Base-by-base conservation (phyloP, 768 basidiomycete genomes). In the Russula sp. region DNA sequence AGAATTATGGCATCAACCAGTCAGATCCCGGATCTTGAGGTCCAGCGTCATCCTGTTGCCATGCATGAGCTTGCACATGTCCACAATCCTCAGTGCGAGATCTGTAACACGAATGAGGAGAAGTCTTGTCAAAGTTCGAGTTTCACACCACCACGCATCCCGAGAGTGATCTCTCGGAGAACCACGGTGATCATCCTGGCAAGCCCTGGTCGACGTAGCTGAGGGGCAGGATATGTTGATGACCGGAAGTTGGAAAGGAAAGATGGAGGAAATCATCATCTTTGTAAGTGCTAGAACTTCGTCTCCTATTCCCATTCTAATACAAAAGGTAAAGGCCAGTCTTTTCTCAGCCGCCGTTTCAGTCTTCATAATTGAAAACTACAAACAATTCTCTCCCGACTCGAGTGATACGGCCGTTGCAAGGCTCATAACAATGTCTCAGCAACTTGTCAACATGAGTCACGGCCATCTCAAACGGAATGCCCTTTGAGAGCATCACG, bases 281-380 rank as follows among this genome's bases (percentile, higher is more conserved):
- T 56, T 64, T 55, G 63, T 64, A 49, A n/a, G 63, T 61, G 20
- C 8, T 20, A 6, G 9, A n/a, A 3, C 0, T 16, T 35, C 32
- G 3, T 44, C 9, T 31, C 45, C 9, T 59, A 9, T n/a, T 5
- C 14, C 9, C 34, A 31, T 42, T n/a, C 39, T 59, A 18, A 49
- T 18, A 32, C 22, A 34, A 11, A 44, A 13, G 8, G 14, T 22
- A 9, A 49, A 65, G 65, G 47, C 65, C 9, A 57, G 65, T 42
- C 44, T 66, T 2, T 66, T 65, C 27, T 65, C 65, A 7, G 64
- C 65, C 5, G 20, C 27, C 8, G 40, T 64, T 44, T 47, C 62
- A 0, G 50, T 39, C 7, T 47, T 63, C 42, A 22, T 65, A 5
- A 42, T 55, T 9, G 65, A 64, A 34, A 44, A 63, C 16, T 64